Base-by-base conservation (phyloP, 768 basidiomycete genomes). In the Cystofilobasidium macerans region DNA sequence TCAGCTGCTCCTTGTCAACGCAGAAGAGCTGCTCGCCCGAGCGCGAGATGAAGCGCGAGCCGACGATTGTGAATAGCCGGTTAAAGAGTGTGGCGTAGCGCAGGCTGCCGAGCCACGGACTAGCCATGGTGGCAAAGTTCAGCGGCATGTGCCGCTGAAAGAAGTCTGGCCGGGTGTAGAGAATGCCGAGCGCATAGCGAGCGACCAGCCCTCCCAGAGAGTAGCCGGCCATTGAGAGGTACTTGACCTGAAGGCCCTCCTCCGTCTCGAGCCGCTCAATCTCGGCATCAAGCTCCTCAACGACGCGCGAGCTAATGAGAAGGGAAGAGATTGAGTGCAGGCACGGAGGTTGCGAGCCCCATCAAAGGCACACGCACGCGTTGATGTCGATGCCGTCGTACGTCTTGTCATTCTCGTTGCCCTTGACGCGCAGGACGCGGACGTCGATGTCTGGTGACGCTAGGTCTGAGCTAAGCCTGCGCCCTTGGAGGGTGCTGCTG, bases 331-430 rank as follows among this genome's bases (percentile, higher is more conserved):
- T 26, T 35, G 35, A 20, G 56, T n/a, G 33, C 53, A 20, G 16
- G 45, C n/a, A 33, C 12, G 56, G 16, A 43, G 18, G 43, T 53
- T 18, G 57, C 18, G 54, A 35, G 28, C 83, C 36, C 89, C 80
- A 76, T 89, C 87, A 42, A n/a, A n/a, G n/a, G n/a, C n/a, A n/a
- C n/a, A n/a, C n/a, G n/a, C n/a, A n/a, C n/a, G 84, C 86, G 65
- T 87, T 85, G 83, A 87, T 87, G 72, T 90, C 88, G 28, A 90
- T 82, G 0, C 88, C 88, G 69, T 90, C 88, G 70, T 89, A 61
- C 40, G 59, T 57, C 51, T 59, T 28, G 61, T 83, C 81, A 35
- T 83, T 83, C 22, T 78, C 73, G 73, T 88, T 87, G 3, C 85
- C 82, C 70, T 86, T 77, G 32, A 87, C 79, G 40, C 83, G 82